Evolutionary conservation across 2,329 filamentous ascomycete species (phyloP).

Genomic region (Ophiocordyceps camponoti-leonardi): DNA sequence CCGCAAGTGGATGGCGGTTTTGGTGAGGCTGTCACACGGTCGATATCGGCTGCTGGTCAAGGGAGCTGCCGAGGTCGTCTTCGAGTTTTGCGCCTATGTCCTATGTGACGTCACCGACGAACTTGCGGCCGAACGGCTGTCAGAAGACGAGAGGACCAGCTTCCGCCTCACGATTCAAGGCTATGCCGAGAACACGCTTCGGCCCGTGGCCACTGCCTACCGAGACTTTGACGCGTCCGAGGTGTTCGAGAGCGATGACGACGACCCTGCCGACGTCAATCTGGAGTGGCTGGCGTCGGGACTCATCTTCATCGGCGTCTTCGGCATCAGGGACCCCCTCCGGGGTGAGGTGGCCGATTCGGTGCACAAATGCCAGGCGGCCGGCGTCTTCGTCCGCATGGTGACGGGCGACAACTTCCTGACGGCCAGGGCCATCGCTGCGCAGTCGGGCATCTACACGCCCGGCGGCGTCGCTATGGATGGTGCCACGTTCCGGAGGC

Average conservation of each 20-base stretch:
- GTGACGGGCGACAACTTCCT: conserved; percentile 32
- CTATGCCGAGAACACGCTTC: conserved; percentile 53
- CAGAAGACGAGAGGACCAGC: conserved; percentile 13
- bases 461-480: conserved; percentile 52
- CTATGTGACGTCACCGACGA: conserved; percentile 25
- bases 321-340: conserved; percentile 54
- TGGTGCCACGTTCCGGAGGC: conserved; percentile 36
- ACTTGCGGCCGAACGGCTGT: conserved; percentile 11
- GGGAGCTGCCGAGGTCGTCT: conserved; percentile 38
- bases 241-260: conserved; percentile 30
- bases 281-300: conserved; percentile 28
- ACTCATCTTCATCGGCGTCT: conserved; percentile 23
- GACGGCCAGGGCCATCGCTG: conserved; percentile 25
- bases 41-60: conserved; percentile 35
- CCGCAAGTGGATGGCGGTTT: conserved; percentile 38
- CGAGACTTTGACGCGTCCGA: conserved; percentile 57
- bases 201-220: conserved; percentile 61
- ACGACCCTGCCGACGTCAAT: conserved; percentile 16
- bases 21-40: conserved; percentile 27
- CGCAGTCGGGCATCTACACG: conserved; percentile 22
- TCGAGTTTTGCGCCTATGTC: conserved; percentile 24
- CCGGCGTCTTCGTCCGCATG: conserved; percentile 51
- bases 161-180: conserved; percentile 17
- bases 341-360: conserved; percentile 44
- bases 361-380: conserved; percentile 42